Percentiles rank a stretch among this genome's conserved stretches.
phyloP scores from a whole-genome alignment of 2,329 filamentous ascomycete species.

The Fusarium sp. region DNA sequence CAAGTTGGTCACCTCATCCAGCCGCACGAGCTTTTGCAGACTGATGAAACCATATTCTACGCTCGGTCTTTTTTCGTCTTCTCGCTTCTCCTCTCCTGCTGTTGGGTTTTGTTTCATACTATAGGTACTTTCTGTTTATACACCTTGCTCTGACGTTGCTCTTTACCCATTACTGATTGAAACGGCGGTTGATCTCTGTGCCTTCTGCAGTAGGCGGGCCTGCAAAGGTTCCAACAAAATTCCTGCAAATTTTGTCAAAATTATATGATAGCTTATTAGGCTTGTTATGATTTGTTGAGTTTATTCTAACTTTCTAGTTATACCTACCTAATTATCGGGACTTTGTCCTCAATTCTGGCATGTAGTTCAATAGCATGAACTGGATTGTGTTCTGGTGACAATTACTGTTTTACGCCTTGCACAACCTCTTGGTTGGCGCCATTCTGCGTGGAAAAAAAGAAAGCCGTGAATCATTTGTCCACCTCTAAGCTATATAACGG shows the following conservation, averaged over 20 bases:
- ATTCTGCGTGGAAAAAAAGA: not conserved
- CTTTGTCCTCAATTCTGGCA: not conserved
- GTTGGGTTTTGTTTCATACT: not conserved
- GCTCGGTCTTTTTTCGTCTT: slow-evolving; percentile 6
- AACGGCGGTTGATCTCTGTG: too few relatives aligned
- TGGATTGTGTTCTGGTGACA: not conserved
- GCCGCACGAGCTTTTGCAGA: slow-evolving; percentile 6
- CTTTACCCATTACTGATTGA: too few relatives aligned
- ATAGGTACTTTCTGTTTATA: too few relatives aligned
- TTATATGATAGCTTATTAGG: too few relatives aligned
- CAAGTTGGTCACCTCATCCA: slow-evolving; percentile 8
- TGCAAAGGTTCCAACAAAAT: too few relatives aligned
- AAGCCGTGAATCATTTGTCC: not conserved
- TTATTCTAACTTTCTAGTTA: too few relatives aligned
- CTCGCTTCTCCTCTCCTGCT: not conserved
- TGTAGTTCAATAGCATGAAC: not conserved
- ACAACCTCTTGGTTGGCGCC: not conserved
- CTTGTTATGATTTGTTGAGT: too few relatives aligned
- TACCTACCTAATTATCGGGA: too few relatives aligned
- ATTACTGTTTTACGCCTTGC: not conserved
- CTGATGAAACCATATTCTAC: slow-evolving; percentile 19
- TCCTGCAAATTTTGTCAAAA: too few relatives aligned
- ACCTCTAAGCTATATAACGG: too few relatives aligned
- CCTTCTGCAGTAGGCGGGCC: too few relatives aligned
- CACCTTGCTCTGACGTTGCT: too few relatives aligned